Conservation (phyloP, 306 rosid genomes). For the Sophora flavescens region DNA sequence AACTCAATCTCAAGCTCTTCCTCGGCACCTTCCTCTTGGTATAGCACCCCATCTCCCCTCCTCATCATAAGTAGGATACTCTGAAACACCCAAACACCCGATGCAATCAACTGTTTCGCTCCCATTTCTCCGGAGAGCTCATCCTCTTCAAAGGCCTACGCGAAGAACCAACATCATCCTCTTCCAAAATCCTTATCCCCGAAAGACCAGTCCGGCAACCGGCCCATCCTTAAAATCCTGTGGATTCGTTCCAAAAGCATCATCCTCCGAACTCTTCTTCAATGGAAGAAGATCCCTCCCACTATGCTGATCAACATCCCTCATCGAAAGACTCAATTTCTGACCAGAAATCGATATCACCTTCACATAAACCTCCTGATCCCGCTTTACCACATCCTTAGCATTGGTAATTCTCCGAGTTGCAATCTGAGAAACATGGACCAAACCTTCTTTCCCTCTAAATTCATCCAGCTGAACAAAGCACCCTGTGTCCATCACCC, state of each 20-base stretch:
- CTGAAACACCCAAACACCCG: constrained; percentile 77
- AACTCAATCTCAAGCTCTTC: constrained; percentile 92
- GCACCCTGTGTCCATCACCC: constrained; percentile 90
- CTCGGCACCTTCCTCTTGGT: constrained; percentile 88
- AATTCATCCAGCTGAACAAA: constrained; percentile 79
- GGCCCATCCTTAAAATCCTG: constrained; percentile 73
- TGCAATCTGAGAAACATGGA: constrained; percentile 89
- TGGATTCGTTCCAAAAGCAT: constrained; percentile 63
- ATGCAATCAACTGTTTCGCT: constrained; percentile 86
- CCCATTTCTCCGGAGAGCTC: constrained; percentile 97
- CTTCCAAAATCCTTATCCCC: constrained; percentile 86
- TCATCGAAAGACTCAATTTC: constrained; percentile 87
- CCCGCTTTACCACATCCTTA: constrained; percentile 87
- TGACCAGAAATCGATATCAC: constrained; percentile 80
- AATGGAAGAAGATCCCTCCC: constrained; percentile 86
- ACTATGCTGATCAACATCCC: constrained; percentile 85
- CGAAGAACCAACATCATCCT: constrained; percentile 59
- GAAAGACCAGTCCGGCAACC: constrained; percentile 76
- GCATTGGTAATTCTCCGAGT: constrained; percentile 75
- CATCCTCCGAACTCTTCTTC: constrained; percentile 69
- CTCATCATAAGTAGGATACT: constrained; percentile 82
- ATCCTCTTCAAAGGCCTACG: constrained; percentile 89
- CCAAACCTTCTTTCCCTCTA: constrained; percentile 89
- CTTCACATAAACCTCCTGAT: constrained; percentile 84
- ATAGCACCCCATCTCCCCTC: constrained; percentile 84